Conservation (phyloP, 306 rosid species). For the Quercus aquifolioides region DNA sequence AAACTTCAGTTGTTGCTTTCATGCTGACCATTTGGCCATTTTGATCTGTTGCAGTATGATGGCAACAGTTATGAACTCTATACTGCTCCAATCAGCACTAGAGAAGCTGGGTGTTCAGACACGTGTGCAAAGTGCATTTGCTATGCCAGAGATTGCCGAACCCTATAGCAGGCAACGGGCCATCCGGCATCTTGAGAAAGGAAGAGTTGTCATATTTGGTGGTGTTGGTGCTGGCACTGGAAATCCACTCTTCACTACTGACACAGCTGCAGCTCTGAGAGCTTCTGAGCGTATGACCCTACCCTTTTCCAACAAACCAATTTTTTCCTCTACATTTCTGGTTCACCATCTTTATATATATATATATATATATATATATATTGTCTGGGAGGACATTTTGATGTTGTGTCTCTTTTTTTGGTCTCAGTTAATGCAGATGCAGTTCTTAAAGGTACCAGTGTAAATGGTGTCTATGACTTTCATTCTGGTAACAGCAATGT, state of each 20-base stretch:
- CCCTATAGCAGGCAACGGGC: conserved; percentile 64
- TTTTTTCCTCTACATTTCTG: neutral
- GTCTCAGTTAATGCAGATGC: conserved; percentile 54
- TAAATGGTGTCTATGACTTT: conserved; percentile 47
- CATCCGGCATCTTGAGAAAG: conserved; percentile 72
- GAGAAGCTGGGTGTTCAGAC: conserved; percentile 67
- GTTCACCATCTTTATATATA: too few species aligned
- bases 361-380: neutral
- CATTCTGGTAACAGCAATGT: conserved; percentile 47
- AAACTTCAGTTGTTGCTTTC: neutral
- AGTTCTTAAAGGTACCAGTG: conserved; percentile 54
- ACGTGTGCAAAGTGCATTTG: conserved; percentile 47
- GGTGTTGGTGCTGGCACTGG: conserved; percentile 60
- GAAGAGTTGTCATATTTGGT: conserved; percentile 68
- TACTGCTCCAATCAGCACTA: conserved; percentile 58
- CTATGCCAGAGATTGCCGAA: conserved; percentile 58
- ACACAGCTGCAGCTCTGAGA: conserved; percentile 55
- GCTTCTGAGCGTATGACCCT: conserved; percentile 53
- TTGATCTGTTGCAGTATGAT: conserved; percentile 42
- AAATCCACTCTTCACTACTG: conserved; percentile 51
- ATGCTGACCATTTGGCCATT: conserved; percentile 12
- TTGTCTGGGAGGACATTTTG: neutral
- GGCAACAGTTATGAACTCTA: conserved; percentile 66
- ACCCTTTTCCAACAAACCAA: neutral
- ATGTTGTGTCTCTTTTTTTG: neutral